Evolutionary conservation across 306 rosid genomes (phyloP).

Genomic region (Ceratonia siliqua): DNA sequence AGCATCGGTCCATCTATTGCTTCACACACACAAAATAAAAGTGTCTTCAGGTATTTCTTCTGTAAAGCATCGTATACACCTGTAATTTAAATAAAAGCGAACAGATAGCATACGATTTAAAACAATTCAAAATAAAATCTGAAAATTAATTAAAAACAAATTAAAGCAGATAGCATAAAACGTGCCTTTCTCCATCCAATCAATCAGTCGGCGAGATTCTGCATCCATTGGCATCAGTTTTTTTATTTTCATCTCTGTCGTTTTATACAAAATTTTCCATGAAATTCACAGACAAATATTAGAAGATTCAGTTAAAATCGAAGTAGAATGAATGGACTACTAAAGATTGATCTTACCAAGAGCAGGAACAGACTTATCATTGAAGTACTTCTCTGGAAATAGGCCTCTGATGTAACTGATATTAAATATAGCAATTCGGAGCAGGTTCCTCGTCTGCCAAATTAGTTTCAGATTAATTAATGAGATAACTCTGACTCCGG

Average conservation of each 20-base stretch:
- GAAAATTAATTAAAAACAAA: no score
- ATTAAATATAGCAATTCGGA: constrained; percentile 90
- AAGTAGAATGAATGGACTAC: neutral
- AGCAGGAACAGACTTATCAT: constrained; percentile 91
- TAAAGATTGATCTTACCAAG: constrained; percentile 56
- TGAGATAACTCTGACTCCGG: constrained; percentile 15
- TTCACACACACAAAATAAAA: constrained; percentile 83
- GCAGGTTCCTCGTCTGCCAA: constrained; percentile 87
- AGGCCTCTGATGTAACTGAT: constrained; percentile 96
- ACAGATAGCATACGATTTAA: neutral
- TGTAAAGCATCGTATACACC: constrained; percentile 91
- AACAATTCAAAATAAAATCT: neutral
- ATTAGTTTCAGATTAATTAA: constrained; percentile 22
- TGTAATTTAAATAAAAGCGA: constrained; percentile 34
- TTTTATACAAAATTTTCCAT: constrained; percentile 25
- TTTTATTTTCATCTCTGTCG: constrained; percentile 91
- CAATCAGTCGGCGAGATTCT: constrained; percentile 89
- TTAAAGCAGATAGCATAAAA: constrained; percentile 20
- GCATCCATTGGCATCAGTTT: constrained; percentile 93
- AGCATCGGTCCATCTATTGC: constrained; percentile 89
- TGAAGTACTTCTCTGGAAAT: constrained; percentile 93
- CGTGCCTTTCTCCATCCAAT: constrained; percentile 96
- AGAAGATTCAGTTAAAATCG: neutral
- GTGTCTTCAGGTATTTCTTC: constrained; percentile 85
- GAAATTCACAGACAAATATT: constrained; percentile 24